Conservation (phyloP, 306 rosid species). For the Dalbergia oliveri region DNA sequence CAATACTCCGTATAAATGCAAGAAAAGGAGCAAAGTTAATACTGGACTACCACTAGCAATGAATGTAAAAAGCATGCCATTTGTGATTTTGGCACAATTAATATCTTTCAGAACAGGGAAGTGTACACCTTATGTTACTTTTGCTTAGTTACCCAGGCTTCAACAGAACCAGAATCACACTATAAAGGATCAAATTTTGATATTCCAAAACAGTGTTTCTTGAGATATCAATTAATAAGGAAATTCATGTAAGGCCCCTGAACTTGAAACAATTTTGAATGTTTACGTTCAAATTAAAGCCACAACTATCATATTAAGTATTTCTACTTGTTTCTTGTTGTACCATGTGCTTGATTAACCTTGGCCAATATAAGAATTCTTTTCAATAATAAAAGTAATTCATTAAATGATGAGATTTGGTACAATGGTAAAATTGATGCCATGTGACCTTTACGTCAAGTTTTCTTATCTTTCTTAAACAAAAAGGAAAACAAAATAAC, state of each 20-base stretch:
- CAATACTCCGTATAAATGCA: background rate
- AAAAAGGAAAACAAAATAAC: background rate
- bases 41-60: conserved; percentile 7
- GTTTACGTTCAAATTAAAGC: background rate
- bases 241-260: conserved; percentile 17
- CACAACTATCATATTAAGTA: background rate
- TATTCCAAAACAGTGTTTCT: conserved; percentile 15
- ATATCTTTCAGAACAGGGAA: conserved; percentile 23
- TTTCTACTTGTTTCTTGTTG: conserved; percentile 16
- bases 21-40: conserved; percentile 15
- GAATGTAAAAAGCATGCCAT: background rate
- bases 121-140: background rate
- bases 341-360: background rate
- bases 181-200: conserved; percentile 15
- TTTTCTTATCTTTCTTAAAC: background rate
- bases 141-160: background rate
- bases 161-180: background rate
- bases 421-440: too few species aligned
- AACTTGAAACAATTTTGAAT: background rate
- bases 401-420: background rate
- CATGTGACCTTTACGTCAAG: too few species aligned
- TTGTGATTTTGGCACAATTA: background rate
- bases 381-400: background rate
- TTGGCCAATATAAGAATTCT: background rate
- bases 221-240: background rate